These are phyloP conservation scores for Alternaria ethzedia DNA, from an alignment of 2,329 filamentous ascomycete species.

Conservation along the genomic window DNA sequence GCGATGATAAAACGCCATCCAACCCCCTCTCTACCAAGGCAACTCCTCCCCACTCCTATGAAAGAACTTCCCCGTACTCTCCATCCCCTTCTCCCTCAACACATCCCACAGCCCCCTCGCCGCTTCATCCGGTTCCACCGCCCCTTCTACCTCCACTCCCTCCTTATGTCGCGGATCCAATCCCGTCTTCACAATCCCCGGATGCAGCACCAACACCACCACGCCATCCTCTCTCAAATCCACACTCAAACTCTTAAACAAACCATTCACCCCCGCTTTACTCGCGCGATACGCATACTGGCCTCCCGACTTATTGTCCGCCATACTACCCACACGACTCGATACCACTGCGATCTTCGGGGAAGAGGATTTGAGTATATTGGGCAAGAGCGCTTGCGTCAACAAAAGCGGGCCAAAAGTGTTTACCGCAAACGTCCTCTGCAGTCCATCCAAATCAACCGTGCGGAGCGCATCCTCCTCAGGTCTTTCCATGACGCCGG, in stretches of 20 bases:
- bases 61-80: conserved; percentile 54
- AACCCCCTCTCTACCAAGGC: no score
- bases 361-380: conserved; percentile 39
- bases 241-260: conserved; percentile 53
- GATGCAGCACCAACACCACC: conserved; percentile 53
- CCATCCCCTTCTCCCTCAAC: conserved; percentile 48
- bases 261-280: conserved; percentile 54
- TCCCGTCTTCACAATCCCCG: conserved; percentile 51
- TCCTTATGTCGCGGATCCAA: conserved; percentile 32
- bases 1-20: no score
- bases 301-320: conserved; percentile 52
- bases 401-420: conserved; percentile 54
- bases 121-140: conserved; percentile 55
- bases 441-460: conserved; percentile 37
- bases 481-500: conserved; percentile 39
- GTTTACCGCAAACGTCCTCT: conserved; percentile 52
- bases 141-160: conserved; percentile 37
- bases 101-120: conserved; percentile 54
- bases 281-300: conserved; percentile 53
- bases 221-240: conserved; percentile 51
- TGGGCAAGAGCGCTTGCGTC: conserved; percentile 53
- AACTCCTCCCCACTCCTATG: conserved; percentile 54
- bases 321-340: conserved; percentile 53
- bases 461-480: conserved; percentile 45
- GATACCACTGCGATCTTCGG: conserved; percentile 52